Conservation (phyloP, 2,329 filamentous ascomycete genomes). For the Hymenoscyphus infarciens region DNA sequence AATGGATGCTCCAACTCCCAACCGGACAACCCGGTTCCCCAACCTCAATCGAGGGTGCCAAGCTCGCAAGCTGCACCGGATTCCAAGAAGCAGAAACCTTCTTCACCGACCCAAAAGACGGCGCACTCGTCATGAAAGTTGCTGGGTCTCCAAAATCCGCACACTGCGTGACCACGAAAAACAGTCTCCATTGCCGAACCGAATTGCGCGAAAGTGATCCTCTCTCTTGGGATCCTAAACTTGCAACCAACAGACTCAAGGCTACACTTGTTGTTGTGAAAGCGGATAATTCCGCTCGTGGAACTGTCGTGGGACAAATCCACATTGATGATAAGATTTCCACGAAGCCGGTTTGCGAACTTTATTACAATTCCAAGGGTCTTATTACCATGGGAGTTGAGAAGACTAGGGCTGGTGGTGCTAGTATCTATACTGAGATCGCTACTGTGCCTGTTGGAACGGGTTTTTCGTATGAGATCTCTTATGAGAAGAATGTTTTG, state of each 20-base stretch:
- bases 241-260: slow-evolving; percentile 35
- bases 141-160: slow-evolving; percentile 35
- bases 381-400: slow-evolving; percentile 40
- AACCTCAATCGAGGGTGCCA: slow-evolving; percentile 31
- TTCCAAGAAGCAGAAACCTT: slow-evolving; percentile 31
- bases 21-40: slow-evolving; percentile 33
- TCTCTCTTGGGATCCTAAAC: slow-evolving; percentile 36
- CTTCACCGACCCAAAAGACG: slow-evolving; percentile 39
- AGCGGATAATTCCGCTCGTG: slow-evolving; percentile 36
- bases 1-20: slow-evolving; percentile 40
- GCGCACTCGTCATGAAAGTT: slow-evolving; percentile 40
- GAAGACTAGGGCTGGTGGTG: slow-evolving; percentile 34
- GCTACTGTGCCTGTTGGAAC: slow-evolving; percentile 35
- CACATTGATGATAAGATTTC: slow-evolving; percentile 39
- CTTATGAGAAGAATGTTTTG: slow-evolving; percentile 37
- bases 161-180: slow-evolving; percentile 39
- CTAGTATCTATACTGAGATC: slow-evolving; percentile 34
- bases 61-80: slow-evolving; percentile 38
- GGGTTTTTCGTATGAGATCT: slow-evolving; percentile 39
- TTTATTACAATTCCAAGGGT: slow-evolving; percentile 39
- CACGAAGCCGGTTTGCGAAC: slow-evolving; percentile 40
- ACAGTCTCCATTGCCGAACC: slow-evolving; percentile 42
- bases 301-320: slow-evolving; percentile 41
- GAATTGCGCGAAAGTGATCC: slow-evolving; percentile 40
- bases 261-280: slow-evolving; percentile 33